Conservation (phyloP, 2,329 filamentous ascomycete species). For the Fusarium domesticum region DNA sequence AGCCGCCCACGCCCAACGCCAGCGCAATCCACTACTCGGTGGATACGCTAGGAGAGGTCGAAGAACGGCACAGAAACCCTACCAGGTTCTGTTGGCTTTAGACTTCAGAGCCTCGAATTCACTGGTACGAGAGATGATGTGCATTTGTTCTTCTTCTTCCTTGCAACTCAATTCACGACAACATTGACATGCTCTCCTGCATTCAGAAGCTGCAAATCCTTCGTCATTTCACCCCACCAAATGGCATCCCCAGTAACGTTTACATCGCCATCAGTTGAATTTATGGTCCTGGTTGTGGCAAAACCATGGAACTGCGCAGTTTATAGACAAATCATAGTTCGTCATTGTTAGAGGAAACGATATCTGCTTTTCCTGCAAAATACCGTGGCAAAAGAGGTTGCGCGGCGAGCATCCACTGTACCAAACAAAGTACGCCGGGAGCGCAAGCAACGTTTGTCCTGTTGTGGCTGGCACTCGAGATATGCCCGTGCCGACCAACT, state of each 20-base stretch:
- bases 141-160: neutral
- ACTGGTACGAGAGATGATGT: neutral
- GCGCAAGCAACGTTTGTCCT: neutral
- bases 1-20: neutral
- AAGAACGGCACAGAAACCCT: neutral
- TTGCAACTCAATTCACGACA: slow-evolving; percentile 8
- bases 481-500: neutral
- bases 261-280: slow-evolving; percentile 4
- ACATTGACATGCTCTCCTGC: slow-evolving; percentile 17
- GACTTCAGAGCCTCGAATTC: neutral
- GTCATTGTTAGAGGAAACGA: slow-evolving; percentile 3
- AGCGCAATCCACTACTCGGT: neutral
- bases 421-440: neutral
- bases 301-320: slow-evolving; percentile 1
- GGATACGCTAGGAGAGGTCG: neutral
- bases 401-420: slow-evolving; percentile 9
- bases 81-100: neutral
- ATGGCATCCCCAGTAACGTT: slow-evolving; percentile 9
- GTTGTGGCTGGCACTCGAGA: neutral
- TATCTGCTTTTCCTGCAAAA: too few relatives aligned
- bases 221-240: slow-evolving; percentile 18
- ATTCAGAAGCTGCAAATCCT: slow-evolving; percentile 12
- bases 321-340: neutral
- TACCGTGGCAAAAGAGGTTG: slow-evolving; percentile 22
- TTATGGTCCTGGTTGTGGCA: slow-evolving; percentile 9